Conservation (phyloP, 2,329 filamentous ascomycete genomes). For the Pseudocercospora vitis region DNA sequence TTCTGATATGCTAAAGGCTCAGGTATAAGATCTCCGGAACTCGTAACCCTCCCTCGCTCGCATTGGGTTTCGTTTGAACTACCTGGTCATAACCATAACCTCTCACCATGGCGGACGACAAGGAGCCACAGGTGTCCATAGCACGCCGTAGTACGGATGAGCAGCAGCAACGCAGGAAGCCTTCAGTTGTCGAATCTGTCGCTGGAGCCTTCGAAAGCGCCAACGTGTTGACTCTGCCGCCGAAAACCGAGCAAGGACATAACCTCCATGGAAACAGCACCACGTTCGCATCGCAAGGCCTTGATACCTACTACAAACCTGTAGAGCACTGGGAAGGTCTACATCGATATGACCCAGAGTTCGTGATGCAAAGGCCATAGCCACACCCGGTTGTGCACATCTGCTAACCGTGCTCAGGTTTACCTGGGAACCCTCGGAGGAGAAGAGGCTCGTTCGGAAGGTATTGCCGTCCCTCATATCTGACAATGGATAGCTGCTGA, state of each 20-base stretch:
- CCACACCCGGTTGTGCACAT: neutral
- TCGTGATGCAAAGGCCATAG: too few relatives aligned
- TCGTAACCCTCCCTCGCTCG: neutral
- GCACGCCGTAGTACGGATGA: neutral
- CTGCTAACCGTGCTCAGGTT: neutral
- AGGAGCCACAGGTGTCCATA: slow-evolving; percentile 2
- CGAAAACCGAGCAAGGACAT: slow-evolving; percentile 12
- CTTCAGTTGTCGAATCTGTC: slow-evolving; percentile 10
- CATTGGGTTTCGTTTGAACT: too few relatives aligned
- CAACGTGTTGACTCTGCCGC: slow-evolving; percentile 12
- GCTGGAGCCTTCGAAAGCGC: slow-evolving; percentile 16
- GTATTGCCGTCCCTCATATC: slow-evolving; percentile 37
- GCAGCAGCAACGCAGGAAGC: neutral
- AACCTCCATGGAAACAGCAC: slow-evolving; percentile 19
- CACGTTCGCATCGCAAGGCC: slow-evolving; percentile 21
- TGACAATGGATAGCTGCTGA: neutral
- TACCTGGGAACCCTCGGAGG: slow-evolving; percentile 58
- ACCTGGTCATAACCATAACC: too few relatives aligned
- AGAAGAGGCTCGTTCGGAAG: slow-evolving; percentile 56
- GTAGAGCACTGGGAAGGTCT: slow-evolving; percentile 54
- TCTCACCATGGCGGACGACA: neutral
- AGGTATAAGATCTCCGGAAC: neutral
- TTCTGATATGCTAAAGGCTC: neutral
- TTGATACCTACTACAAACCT: slow-evolving; percentile 28
- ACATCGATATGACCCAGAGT: slow-evolving; percentile 60